Evolutionary conservation across 2,329 filamentous ascomycete genomes (phyloP), one percentile per base, ranked within the genome.

Genomic region (Alternaria sp.): DNA sequence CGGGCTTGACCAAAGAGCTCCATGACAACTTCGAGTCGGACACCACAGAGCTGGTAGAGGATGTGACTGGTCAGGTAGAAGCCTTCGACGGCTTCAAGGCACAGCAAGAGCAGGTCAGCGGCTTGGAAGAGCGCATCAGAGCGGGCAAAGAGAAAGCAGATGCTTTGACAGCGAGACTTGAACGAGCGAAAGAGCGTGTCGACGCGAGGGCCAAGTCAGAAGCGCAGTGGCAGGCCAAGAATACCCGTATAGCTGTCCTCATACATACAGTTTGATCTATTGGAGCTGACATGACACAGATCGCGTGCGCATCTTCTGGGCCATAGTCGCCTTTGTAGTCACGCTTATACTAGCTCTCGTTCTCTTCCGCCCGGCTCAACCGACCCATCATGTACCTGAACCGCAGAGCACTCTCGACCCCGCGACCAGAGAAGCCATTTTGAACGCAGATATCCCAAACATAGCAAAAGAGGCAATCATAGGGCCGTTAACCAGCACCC

Each of bases 121-220:
- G 81, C 16, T 81, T 94, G 25, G 87, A 91, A 72, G 80, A 78
- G 28, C 85, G 91, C 38, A 86, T 94, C 30, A 80, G 85, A 54
- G 77, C 79, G 3, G 89, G 89, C 10, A 86, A 88, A 46, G 80
- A 85, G 49, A 87, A 85, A 67, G 87, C 91, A 36, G 82, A 85
- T 52, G 78, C 80, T 16, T 81, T 93, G 38, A 87, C 87, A 60
- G 82, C 82, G 44, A 83, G 91, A 50, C 86, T 94, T 3, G 87
- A 90, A 53, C 79, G 83, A 14, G 89, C 92, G 12, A 84, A 87
- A 51, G 79, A 84, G 57, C 84, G 87, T 8, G 87, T 94, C 14
- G 89, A 91, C 73, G 81, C 82, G 28, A 92, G 90, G 85, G 89
- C 92, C 74, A 83, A 82, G 57, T 84, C 86, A 2, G 91, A 93